Evolutionary conservation across 1,284 basidiomycete species (phyloP), one percentile per base, ranked within the genome.

Genomic region (Ustilago trichophora): DNA sequence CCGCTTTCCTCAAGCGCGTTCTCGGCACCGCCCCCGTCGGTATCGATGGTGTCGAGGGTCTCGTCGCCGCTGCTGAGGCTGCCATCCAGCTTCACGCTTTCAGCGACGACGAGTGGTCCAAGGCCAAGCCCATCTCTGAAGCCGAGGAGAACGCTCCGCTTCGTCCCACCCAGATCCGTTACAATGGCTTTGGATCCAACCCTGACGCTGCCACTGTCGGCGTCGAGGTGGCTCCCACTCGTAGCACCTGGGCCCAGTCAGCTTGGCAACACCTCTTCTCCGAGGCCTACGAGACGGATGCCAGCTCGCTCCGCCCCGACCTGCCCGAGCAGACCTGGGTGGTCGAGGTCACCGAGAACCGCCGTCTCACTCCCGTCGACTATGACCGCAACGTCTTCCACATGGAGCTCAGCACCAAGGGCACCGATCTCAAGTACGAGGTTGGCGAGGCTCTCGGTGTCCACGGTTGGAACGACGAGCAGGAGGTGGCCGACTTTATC

Each of bases 321-420:
- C 81, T 91, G 32, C 84, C 90, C 13, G 96, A 98, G 69, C 89
- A 91, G 80, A 98, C 93, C 27, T 98, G 87, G 87, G 88, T 98
- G 64, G 89, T 98, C 62, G 93, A 90, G 16, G 94, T 94, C 80
- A 88, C 89, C 7, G 94, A 97, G 83, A 98, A 98, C 85, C 88
- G 90, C 47, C 91, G 95, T 27, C 87, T 98, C 49, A 98, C 95
- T 0, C 96, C 96, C 31, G 83, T 87, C 72, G 92, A 95, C 70
- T 98, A 98, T 83, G 92, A 98, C 83, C 91, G 96, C 70, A 98
- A 98, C 83, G 93, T 98, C 55, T 98, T 98, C 87, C 95, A 98
- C 84, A 87, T 98, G 81, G 95, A 98, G 85, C 93, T 98, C 82
- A 89, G 93, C 82, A 93, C 92, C 10, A 84, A 87, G 43, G 91